phyloP scores from a whole-genome alignment of 2,329 filamentous ascomycete species.

The Colletotrichum orchidophilum region DNA sequence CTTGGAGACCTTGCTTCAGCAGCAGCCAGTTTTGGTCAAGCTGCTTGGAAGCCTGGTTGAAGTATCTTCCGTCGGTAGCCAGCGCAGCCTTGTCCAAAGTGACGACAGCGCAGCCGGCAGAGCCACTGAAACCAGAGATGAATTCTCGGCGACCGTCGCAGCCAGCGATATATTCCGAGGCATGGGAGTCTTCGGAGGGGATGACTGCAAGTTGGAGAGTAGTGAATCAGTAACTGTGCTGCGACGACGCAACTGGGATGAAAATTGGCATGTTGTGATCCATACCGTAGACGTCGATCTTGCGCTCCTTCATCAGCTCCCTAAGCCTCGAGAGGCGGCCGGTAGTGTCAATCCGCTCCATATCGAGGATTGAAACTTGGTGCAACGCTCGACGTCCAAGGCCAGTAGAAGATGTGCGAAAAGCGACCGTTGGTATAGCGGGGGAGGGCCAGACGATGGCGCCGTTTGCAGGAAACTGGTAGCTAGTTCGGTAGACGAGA shows the following conservation, averaged over 20 bases:
- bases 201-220: slow-evolving; percentile 69
- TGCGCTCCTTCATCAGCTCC: slow-evolving; percentile 85
- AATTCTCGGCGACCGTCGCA: slow-evolving; percentile 92
- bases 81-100: slow-evolving; percentile 87
- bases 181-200: slow-evolving; percentile 96
- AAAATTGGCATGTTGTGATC: neutral
- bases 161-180: slow-evolving; percentile 97
- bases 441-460: neutral
- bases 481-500: neutral
- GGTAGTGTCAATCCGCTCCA: slow-evolving; percentile 83
- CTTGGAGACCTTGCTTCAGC: slow-evolving; percentile 91
- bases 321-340: slow-evolving; percentile 80
- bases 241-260: neutral
- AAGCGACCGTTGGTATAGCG: neutral
- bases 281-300: slow-evolving; percentile 91
- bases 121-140: slow-evolving; percentile 94
- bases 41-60: slow-evolving; percentile 93
- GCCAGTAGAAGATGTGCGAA: neutral
- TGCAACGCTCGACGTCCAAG: slow-evolving; percentile 2
- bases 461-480: neutral
- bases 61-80: slow-evolving; percentile 96
- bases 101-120: slow-evolving; percentile 90
- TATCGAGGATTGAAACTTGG: slow-evolving; percentile 50
- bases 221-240: slow-evolving; percentile 47
- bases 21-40: slow-evolving; percentile 91